Conservation (phyloP, 805 yeast species). For the Kodamaea kaohsiungensis region DNA sequence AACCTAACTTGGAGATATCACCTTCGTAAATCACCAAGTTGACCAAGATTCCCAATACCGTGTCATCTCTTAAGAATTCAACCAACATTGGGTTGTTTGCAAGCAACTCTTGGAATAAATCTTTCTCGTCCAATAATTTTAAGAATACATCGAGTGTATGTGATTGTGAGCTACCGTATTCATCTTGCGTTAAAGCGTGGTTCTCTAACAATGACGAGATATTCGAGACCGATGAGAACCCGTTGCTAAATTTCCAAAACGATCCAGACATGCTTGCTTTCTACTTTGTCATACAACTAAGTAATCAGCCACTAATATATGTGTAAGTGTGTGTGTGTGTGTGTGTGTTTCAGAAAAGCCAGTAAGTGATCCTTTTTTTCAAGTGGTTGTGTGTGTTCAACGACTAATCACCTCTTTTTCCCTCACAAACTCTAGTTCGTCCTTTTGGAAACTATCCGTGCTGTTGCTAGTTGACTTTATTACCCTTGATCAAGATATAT, state of each 20-base stretch:
- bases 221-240: conserved; percentile 44
- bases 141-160: conserved; percentile 27
- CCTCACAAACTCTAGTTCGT: too few species aligned
- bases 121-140: conserved; percentile 43
- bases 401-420: too few species aligned
- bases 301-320: too few species aligned
- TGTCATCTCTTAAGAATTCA: conserved; percentile 43
- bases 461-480: neutral
- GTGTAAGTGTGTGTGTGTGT: too few species aligned
- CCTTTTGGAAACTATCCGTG: neutral
- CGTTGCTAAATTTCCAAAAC: conserved; percentile 49
- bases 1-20: neutral
- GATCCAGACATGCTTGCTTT: conserved; percentile 45
- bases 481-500: neutral
- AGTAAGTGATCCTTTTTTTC: neutral
- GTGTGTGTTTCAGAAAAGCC: too few species aligned
- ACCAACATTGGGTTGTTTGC: conserved; percentile 43
- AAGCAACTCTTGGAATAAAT: conserved; percentile 43
- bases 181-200: conserved; percentile 21
- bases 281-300: neutral
- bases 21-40: conserved; percentile 41
- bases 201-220: conserved; percentile 41
- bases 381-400: too few species aligned
- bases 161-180: conserved; percentile 17
- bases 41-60: conserved; percentile 36